Percentiles rank a stretch among this genome's conserved stretches.
These are phyloP conservation scores for Pelargonium myrrhifolium DNA, from an alignment of 441 rosid species.

Conservation along the genomic window DNA sequence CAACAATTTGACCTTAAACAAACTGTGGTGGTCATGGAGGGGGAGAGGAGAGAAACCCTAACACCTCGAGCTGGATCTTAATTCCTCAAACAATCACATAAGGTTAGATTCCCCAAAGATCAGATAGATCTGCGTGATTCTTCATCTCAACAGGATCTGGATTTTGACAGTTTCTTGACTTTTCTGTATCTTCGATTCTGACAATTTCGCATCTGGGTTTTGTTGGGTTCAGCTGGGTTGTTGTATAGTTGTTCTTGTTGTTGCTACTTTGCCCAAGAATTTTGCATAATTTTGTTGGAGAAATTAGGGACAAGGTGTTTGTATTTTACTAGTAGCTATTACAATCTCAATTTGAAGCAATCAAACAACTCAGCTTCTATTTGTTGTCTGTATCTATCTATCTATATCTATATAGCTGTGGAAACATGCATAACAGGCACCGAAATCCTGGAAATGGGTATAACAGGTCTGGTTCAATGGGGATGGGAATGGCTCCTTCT, in stretches of 20 bases:
- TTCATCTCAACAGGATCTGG: background rate
- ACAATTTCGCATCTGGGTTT: background rate
- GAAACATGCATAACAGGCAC: slow-evolving; percentile 75
- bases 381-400: background rate
- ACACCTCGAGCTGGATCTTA: background rate
- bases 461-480: slow-evolving; percentile 52
- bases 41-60: background rate
- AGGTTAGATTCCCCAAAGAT: background rate
- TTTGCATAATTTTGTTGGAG: background rate
- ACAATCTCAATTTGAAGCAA: background rate
- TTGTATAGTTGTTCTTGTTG: background rate
- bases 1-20: background rate
- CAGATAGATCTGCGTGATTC: slow-evolving; percentile 1
- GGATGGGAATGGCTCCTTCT: slow-evolving; percentile 53
- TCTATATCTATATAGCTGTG: background rate
- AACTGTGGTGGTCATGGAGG: background rate
- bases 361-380: background rate
- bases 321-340: background rate
- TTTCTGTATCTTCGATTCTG: background rate
- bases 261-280: background rate
- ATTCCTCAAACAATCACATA: background rate
- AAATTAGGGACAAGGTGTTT: background rate
- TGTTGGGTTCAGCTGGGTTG: background rate
- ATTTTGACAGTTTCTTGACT: background rate
- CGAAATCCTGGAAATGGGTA: slow-evolving; percentile 83